Base-by-base conservation (phyloP, 768 basidiomycete genomes). In the Butyriboletus loyo region DNA sequence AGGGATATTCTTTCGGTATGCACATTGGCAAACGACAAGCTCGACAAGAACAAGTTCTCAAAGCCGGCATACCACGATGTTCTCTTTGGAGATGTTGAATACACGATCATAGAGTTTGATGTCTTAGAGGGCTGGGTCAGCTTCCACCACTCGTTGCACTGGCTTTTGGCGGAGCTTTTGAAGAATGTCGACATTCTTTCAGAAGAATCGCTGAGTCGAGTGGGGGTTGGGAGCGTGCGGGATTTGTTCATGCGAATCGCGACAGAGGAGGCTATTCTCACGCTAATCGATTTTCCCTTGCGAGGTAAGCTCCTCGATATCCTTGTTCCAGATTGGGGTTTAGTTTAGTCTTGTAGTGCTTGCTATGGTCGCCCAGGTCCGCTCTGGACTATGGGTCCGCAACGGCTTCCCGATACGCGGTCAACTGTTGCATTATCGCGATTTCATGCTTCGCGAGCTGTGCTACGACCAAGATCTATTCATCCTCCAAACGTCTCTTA, bases 391-490 rank as follows among this genome's bases (percentile, higher is more conserved):
- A 5, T 99, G 97, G 97, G 95, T 97, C 8, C 88, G 96, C 49
- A 99, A 99, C 61, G 97, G 97, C 4, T 91, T 94, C 63, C 89
- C 89, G 15, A 95, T 98, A 59, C 87, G 96, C 1, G 93, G 94
- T 0, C 97, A 98, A 67, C 77, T 94, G 5, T 80, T 95, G 47
- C 96, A 98, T 66, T 99, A 99, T 67, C 87, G 94, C 25, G 96
- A 98, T 66, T 93, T 92, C 69, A 88, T 90, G 81, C 83, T 98
- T 24, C 87, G 96, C 19, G 97, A 99, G 67, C 78, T 93, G 7
- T 97, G 96, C 63, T 95, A 96, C 65, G 97, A 99, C 68, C 94
- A 98, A 67, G 97, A 93, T 58, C 76, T 97, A 17, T 94, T 86
- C 75, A 82, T 96, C 54, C 78, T 98, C 3, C 95, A 98, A 71